These are phyloP conservation scores for Fomitopsis pulvina DNA, from an alignment of 768 basidiomycete species.

Conservation along the genomic window DNA sequence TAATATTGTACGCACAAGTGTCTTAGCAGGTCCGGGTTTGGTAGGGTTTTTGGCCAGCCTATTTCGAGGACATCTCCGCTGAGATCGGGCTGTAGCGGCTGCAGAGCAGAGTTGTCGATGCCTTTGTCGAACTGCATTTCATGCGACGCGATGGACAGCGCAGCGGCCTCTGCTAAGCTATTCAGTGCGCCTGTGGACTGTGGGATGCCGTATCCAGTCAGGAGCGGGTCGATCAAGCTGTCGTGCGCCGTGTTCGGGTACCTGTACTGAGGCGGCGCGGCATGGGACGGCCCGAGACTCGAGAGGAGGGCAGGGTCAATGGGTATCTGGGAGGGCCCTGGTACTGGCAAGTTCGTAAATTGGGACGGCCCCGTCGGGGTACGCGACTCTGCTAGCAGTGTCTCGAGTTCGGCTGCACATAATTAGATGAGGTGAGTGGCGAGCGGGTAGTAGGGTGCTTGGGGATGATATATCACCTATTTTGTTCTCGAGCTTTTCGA, in stretches of 20 bases:
- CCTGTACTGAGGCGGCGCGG: neutral
- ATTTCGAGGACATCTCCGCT: neutral
- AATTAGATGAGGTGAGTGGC: neutral
- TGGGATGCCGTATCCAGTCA: neutral
- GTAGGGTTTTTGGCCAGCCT: slow-evolving; percentile 55
- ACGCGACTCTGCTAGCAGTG: slow-evolving; percentile 56
- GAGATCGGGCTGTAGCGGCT: neutral
- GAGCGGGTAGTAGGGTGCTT: neutral
- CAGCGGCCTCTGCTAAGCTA: slow-evolving; percentile 1
- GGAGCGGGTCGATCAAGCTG: neutral
- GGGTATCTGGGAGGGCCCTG: neutral
- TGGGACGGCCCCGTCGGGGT: neutral
- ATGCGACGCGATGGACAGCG: neutral
- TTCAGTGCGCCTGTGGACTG: neutral
- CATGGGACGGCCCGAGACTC: neutral
- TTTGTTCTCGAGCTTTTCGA: slow-evolving; percentile 59
- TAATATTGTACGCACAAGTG: slow-evolving; percentile 47
- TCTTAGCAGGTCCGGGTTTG: slow-evolving; percentile 50
- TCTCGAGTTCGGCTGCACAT: slow-evolving; percentile 56
- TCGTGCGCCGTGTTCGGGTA: neutral
- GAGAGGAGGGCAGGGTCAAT: neutral
- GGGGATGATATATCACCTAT: slow-evolving; percentile 44
- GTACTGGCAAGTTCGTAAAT: neutral
- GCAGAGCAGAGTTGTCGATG: neutral
- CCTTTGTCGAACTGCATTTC: neutral